phyloP scores from a whole-genome alignment of 2,329 filamentous ascomycete species.

The Fusarium phyllophilum region DNA sequence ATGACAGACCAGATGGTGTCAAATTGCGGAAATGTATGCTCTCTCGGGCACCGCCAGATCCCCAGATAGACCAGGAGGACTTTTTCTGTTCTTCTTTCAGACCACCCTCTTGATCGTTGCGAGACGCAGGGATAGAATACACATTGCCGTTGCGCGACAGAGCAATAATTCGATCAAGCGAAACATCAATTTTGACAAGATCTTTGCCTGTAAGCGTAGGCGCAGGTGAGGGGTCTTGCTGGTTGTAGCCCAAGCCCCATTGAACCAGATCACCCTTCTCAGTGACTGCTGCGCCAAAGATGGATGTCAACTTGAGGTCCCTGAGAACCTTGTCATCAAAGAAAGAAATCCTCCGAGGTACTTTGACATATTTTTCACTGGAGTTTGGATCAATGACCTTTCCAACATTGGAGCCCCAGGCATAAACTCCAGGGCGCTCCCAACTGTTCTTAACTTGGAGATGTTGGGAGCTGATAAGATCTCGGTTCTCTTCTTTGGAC shows the following conservation, averaged over 20 bases:
- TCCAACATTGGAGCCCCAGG: slow-evolving; percentile 90
- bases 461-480: slow-evolving; percentile 85
- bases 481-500: slow-evolving; percentile 77
- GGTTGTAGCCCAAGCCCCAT: slow-evolving; percentile 85
- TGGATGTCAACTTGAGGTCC: slow-evolving; percentile 85
- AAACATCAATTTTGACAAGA: slow-evolving; percentile 78
- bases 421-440: slow-evolving; percentile 87
- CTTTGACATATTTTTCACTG: slow-evolving; percentile 80
- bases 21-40: slow-evolving; percentile 77
- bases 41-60: slow-evolving; percentile 44
- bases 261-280: slow-evolving; percentile 91
- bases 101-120: slow-evolving; percentile 73
- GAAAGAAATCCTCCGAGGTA: slow-evolving; percentile 78
- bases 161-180: slow-evolving; percentile 83
- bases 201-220: slow-evolving; percentile 85
- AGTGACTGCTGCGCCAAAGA: slow-evolving; percentile 86
- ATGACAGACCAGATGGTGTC: slow-evolving; percentile 70
- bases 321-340: slow-evolving; percentile 87
- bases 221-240: slow-evolving; percentile 69
- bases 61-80: slow-evolving; percentile 79
- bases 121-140: slow-evolving; percentile 84
- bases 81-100: slow-evolving; percentile 67
- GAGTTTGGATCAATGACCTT: slow-evolving; percentile 87
- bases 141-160: slow-evolving; percentile 79
- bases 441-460: slow-evolving; percentile 85